Evolutionary conservation across 2,329 filamentous ascomycete species (phyloP).

Genomic region (Fusarium tupiense): DNA sequence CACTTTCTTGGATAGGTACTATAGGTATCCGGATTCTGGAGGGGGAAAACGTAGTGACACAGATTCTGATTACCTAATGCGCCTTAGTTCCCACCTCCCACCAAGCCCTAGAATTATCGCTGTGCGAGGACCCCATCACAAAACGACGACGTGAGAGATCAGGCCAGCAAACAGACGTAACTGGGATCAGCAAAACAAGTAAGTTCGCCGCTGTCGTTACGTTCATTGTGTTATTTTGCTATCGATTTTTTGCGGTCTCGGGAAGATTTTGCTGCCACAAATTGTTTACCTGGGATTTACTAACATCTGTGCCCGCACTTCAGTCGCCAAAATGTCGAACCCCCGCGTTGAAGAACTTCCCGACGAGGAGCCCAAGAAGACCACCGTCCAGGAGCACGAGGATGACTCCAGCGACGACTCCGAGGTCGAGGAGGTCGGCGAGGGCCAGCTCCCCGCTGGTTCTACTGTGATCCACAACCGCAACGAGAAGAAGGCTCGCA

Average conservation of each 20-base stretch:
- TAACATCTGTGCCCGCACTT: slow-evolving; percentile 44
- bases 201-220: slow-evolving; percentile 43
- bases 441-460: slow-evolving; percentile 81
- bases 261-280: slow-evolving; percentile 33
- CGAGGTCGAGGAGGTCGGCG: slow-evolving; percentile 83
- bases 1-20: not conserved
- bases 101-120: slow-evolving; percentile 59
- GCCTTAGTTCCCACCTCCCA: slow-evolving; percentile 50
- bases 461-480: slow-evolving; percentile 94
- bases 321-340: slow-evolving; percentile 84
- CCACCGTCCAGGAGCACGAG: slow-evolving; percentile 78
- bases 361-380: slow-evolving; percentile 89
- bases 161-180: slow-evolving; percentile 46
- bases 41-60: slow-evolving; percentile 18
- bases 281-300: slow-evolving; percentile 38
- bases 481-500: slow-evolving; percentile 99
- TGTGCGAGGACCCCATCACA: slow-evolving; percentile 52
- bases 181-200: slow-evolving; percentile 50
- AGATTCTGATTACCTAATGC: slow-evolving; percentile 53
- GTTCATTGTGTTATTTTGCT: slow-evolving; percentile 10
- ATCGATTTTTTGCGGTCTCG: slow-evolving; percentile 24
- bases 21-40: not conserved
- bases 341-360: slow-evolving; percentile 97
- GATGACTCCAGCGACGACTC: slow-evolving; percentile 76
- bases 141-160: slow-evolving; percentile 49